Conservation (phyloP, 768 basidiomycete species). For the Lactarius hatsudake region DNA sequence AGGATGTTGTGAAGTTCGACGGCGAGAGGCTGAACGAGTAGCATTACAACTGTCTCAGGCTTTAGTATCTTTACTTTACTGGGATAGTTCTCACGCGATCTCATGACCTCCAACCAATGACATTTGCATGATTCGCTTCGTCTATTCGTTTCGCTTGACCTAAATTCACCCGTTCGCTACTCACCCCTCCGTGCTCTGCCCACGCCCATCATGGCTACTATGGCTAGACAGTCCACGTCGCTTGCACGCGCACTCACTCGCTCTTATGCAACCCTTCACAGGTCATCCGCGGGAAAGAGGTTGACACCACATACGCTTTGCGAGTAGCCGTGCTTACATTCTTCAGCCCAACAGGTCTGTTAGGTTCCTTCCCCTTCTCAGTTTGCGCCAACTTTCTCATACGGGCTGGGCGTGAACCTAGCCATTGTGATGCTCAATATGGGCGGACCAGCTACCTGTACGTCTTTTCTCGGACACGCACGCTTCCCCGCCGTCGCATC, state of each 20-base stretch:
- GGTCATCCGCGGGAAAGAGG: conserved; percentile 18
- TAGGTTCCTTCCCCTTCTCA: too few species aligned
- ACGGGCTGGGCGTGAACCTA: conserved; percentile 27
- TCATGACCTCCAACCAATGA: background rate
- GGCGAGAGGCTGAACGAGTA: too few species aligned
- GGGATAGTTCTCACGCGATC: background rate
- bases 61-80: too few species aligned
- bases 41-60: too few species aligned
- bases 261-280: conserved; percentile 24
- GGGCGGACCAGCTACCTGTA: conserved; percentile 94
- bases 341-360: conserved; percentile 28
- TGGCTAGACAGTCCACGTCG: conserved; percentile 5
- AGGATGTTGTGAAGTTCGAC: too few species aligned
- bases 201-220: background rate
- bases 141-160: background rate
- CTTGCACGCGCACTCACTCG: conserved; percentile 17
- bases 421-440: conserved; percentile 98
- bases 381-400: background rate
- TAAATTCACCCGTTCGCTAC: background rate
- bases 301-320: conserved; percentile 4
- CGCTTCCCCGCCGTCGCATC: background rate
- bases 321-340: conserved; percentile 5
- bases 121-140: background rate
- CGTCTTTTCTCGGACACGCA: conserved; percentile 30
- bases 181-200: background rate